Evolutionary conservation across 2,329 filamentous ascomycete species (phyloP).

Genomic region (Phaeosphaeriaceae sp.): DNA sequence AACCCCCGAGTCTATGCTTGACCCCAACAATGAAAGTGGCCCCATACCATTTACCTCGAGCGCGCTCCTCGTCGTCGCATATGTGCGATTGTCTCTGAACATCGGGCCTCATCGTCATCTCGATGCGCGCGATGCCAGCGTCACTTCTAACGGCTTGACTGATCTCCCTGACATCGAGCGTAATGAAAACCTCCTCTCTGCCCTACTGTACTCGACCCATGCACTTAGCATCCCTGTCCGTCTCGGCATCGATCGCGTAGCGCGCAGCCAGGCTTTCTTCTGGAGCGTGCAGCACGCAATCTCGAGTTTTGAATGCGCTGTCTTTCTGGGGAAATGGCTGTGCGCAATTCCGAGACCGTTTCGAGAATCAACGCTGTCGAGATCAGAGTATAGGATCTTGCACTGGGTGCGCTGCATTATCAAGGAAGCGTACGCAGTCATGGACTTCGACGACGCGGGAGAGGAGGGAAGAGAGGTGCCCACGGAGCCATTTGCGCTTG

Average conservation of each 20-base stretch:
- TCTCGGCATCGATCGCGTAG: conserved; percentile 62
- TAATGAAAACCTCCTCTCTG: conserved; percentile 57
- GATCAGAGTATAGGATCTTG: conserved; percentile 54
- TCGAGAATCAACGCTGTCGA: conserved; percentile 19
- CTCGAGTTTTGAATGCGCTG: conserved; percentile 62
- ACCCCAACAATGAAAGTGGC: conserved; percentile 46
- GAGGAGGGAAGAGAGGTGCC: conserved; percentile 13
- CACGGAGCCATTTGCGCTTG: conserved; percentile 40
- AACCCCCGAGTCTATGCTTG: conserved; percentile 44
- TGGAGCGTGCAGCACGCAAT: conserved; percentile 66
- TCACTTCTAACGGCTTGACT: conserved; percentile 51
- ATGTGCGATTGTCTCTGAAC: conserved; percentile 56
- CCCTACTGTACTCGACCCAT: conserved; percentile 62
- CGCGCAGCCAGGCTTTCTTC: conserved; percentile 62
- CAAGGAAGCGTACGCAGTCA: conserved; percentile 51
- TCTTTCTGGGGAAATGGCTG: conserved; percentile 61
- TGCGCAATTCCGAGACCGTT: conserved; percentile 37
- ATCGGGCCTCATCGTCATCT: conserved; percentile 54
- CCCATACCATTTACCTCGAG: conserved; percentile 54
- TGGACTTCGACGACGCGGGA: conserved; percentile 40
- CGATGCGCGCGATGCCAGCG: conserved; percentile 52
- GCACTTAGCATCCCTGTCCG: conserved; percentile 64
- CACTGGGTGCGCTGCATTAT: conserved; percentile 58
- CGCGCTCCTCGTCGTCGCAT: conserved; percentile 56
- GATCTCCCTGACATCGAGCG: conserved; percentile 53